phyloP scores from a whole-genome alignment of 768 basidiomycete species.

The Phaffia australis region DNA sequence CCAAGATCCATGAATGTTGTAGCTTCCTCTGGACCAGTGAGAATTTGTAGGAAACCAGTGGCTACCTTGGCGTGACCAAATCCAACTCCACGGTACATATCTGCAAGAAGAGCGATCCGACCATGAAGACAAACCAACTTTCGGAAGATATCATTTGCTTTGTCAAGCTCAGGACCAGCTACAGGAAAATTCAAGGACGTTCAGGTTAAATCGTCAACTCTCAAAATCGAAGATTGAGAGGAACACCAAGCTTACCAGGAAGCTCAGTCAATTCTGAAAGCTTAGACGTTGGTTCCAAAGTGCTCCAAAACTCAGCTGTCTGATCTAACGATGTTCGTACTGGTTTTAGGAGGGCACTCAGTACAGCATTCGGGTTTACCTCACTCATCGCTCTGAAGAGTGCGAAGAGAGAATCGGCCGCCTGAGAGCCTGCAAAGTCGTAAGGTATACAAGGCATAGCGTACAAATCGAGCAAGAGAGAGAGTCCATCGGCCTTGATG shows the following conservation, averaged over 20 bases:
- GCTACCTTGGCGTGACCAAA: slow-evolving; percentile 70
- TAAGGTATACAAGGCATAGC: slow-evolving; percentile 77
- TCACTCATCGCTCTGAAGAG: slow-evolving; percentile 83
- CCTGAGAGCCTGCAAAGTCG: slow-evolving; percentile 71
- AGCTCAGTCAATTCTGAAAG: slow-evolving; percentile 56
- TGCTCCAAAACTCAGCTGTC: slow-evolving; percentile 62
- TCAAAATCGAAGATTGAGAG: neutral
- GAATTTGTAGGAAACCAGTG: slow-evolving; percentile 58
- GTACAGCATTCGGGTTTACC: slow-evolving; percentile 63
- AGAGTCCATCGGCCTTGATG: slow-evolving; percentile 62
- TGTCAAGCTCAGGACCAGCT: slow-evolving; percentile 38
- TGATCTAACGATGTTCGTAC: slow-evolving; percentile 59
- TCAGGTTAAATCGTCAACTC: neutral
- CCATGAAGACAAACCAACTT: slow-evolving; percentile 63
- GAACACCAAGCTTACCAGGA: slow-evolving; percentile 38
- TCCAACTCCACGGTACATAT: slow-evolving; percentile 72
- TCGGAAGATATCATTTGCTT: slow-evolving; percentile 58
- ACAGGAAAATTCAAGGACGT: neutral
- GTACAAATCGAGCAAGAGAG: slow-evolving; percentile 63
- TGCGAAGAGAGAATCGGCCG: slow-evolving; percentile 76
- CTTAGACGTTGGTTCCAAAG: slow-evolving; percentile 49
- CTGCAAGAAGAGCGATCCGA: slow-evolving; percentile 69
- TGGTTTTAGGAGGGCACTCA: slow-evolving; percentile 57
- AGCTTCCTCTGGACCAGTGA: slow-evolving; percentile 55
- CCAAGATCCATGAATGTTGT: slow-evolving; percentile 64